Percentiles rank a stretch among this genome's conserved stretches.
Evolutionary conservation across 2,329 filamentous ascomycete species (phyloP).

Genomic region (Geoglossum cookeanum): DNA sequence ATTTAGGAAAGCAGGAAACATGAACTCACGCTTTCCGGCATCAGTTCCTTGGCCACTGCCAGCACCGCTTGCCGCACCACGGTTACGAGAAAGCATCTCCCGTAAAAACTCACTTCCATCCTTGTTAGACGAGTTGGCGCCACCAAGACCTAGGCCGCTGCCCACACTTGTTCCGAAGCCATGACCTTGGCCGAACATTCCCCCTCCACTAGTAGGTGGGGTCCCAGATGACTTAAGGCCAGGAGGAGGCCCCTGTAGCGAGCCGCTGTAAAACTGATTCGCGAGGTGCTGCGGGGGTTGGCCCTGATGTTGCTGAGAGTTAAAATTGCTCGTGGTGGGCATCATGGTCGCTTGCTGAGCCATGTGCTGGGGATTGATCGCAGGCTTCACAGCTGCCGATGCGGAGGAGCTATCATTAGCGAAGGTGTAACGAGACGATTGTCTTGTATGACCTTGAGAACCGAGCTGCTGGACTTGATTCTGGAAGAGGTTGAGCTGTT

Average conservation of each 20-base stretch:
- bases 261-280: conserved; percentile 61
- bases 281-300: conserved; percentile 32
- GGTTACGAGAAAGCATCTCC: conserved; percentile 52
- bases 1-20: conserved; percentile 66
- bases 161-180: conserved; percentile 52
- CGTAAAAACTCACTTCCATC: conserved; percentile 56
- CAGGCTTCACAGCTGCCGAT: conserved; percentile 48
- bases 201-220: conserved; percentile 58
- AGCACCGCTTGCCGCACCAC: conserved; percentile 34
- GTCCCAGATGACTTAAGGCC: conserved; percentile 90
- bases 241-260: conserved; percentile 82
- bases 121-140: conserved; percentile 45
- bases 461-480: conserved; percentile 28
- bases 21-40: conserved; percentile 94
- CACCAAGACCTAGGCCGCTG: conserved; percentile 42
- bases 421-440: conserved; percentile 77
- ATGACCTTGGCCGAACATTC: conserved; percentile 81
- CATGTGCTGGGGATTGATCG: conserved; percentile 64
- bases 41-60: conserved; percentile 58
- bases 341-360: conserved; percentile 78
- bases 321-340: conserved; percentile 26
- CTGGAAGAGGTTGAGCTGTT: conserved; percentile 26
- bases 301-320: conserved; percentile 35
- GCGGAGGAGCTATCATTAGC: conserved; percentile 50
- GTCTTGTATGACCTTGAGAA: conserved; percentile 55